Conservation (phyloP, 495 filamentous ascomycete species). For the Penicillium parvum region DNA sequence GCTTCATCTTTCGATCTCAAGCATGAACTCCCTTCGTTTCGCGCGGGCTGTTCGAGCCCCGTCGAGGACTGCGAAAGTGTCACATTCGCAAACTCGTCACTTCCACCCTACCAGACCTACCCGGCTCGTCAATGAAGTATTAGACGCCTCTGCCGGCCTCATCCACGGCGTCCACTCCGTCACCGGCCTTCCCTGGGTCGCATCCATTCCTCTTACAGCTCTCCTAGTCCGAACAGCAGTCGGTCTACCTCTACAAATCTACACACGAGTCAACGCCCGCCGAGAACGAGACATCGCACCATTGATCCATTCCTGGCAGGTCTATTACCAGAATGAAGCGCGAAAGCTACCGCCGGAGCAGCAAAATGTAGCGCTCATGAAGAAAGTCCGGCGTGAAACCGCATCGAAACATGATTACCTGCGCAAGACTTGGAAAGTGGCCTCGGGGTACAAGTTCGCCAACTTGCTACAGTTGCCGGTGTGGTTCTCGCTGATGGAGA, state of each 20-base stretch:
- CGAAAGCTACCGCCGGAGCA: slow-evolving; percentile 1
- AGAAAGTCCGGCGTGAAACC: slow-evolving; percentile 2
- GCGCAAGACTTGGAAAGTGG: slow-evolving; percentile 40
- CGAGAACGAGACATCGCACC: slow-evolving; percentile 46
- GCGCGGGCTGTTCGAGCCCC: slow-evolving; percentile 7
- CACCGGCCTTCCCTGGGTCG: slow-evolving; percentile 63
- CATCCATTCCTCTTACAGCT: slow-evolving; percentile 66
- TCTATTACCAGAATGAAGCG: slow-evolving; percentile 17
- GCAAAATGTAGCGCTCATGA: background rate
- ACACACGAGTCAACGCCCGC: slow-evolving; percentile 36
- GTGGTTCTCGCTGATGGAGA: slow-evolving; percentile 66
- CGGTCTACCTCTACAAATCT: slow-evolving; percentile 57
- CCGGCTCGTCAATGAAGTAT: slow-evolving; percentile 41
- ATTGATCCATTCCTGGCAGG: slow-evolving; percentile 47
- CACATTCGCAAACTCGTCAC: slow-evolving; percentile 30
- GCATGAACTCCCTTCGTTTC: slow-evolving; percentile 19
- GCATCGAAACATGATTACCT: no score
- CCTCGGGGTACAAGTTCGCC: slow-evolving; percentile 44
- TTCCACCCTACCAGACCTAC: slow-evolving; percentile 44
- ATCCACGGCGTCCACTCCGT: slow-evolving; percentile 58
- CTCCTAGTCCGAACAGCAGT: slow-evolving; percentile 54
- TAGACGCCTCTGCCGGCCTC: slow-evolving; percentile 50
- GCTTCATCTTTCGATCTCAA: slow-evolving; percentile 5
- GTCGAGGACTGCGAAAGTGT: background rate
- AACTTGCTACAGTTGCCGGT: slow-evolving; percentile 56